Conservation (phyloP, 2,329 filamentous ascomycete genomes). For the Microdochium paspali region DNA sequence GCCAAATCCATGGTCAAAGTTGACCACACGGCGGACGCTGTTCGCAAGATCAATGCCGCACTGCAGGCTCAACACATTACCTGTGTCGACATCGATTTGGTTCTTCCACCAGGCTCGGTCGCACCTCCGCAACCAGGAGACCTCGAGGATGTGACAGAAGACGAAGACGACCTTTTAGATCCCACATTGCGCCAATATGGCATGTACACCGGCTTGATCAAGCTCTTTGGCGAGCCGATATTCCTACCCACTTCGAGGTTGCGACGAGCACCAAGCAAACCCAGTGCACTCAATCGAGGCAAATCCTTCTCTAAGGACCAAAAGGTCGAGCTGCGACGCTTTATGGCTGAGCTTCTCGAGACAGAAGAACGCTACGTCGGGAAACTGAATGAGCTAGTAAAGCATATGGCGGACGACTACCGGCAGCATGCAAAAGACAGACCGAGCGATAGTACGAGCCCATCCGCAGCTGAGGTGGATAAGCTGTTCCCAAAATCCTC, state of each 20-base stretch:
- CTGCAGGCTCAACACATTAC: slow-evolving; percentile 74
- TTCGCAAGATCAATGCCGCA: slow-evolving; percentile 64
- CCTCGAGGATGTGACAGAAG: slow-evolving; percentile 47
- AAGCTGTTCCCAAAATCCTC: slow-evolving; percentile 75
- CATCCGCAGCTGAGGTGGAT: slow-evolving; percentile 62
- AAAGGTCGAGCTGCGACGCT: slow-evolving; percentile 75
- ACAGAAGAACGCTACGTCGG: slow-evolving; percentile 91
- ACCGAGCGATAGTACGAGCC: slow-evolving; percentile 54
- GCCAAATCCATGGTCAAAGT: slow-evolving; percentile 77
- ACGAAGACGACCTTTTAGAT: slow-evolving; percentile 58
- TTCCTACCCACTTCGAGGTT: slow-evolving; percentile 82
- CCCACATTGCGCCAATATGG: slow-evolving; percentile 63
- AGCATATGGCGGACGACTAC: slow-evolving; percentile 72
- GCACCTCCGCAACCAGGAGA: slow-evolving; percentile 52
- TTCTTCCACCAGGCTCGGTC: slow-evolving; percentile 72
- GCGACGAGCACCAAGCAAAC: slow-evolving; percentile 77
- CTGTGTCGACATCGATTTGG: slow-evolving; percentile 80
- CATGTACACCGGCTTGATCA: slow-evolving; percentile 66
- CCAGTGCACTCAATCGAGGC: slow-evolving; percentile 68
- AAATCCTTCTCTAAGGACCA: slow-evolving; percentile 72
- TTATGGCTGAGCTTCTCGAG: slow-evolving; percentile 82
- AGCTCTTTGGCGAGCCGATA: slow-evolving; percentile 70
- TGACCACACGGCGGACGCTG: slow-evolving; percentile 65
- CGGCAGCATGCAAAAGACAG: slow-evolving; percentile 56
- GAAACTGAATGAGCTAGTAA: slow-evolving; percentile 77